These are phyloP conservation scores for Toxoplasma gondii DNA, from an alignment of 169 alveolate genomes.

Conservation along the genomic window DNA sequence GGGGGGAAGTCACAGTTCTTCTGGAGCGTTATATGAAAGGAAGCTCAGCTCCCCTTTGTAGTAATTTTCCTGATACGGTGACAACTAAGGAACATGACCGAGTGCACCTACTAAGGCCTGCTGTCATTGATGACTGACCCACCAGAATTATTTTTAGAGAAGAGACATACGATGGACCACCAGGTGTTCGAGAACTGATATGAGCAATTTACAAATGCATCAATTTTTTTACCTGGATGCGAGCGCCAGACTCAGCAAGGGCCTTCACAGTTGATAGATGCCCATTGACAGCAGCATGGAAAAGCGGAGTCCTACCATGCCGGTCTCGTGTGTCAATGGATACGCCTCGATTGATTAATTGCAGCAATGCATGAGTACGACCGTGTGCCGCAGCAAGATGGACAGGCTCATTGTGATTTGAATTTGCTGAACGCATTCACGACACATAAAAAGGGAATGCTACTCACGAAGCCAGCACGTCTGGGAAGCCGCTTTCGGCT, in stretches of 20 bases:
- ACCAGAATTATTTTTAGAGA: too few species aligned
- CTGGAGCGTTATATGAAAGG: too few species aligned
- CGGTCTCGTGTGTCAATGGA: neutral
- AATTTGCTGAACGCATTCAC: neutral
- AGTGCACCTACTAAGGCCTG: too few species aligned
- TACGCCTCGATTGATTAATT: neutral
- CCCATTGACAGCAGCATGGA: neutral
- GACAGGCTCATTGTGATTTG: neutral
- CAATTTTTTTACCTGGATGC: neutral
- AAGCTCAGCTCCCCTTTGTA: too few species aligned
- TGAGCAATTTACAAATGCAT: too few species aligned
- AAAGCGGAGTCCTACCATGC: neutral
- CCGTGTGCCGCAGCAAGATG: slow-evolving; percentile 1
- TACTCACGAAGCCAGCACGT: neutral
- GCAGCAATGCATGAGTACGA: neutral
- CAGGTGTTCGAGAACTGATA: too few species aligned
- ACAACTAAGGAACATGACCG: too few species aligned
- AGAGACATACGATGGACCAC: too few species aligned
- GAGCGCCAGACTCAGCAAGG: neutral
- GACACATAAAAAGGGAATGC: neutral
- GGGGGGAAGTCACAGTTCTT: too few species aligned
- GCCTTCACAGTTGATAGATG: neutral
- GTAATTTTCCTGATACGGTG: too few species aligned
- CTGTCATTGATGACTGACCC: too few species aligned
- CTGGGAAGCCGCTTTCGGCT: neutral